These are phyloP conservation scores for Cercis canadensis DNA, from an alignment of 306 rosid genomes.

Conservation along the genomic window DNA sequence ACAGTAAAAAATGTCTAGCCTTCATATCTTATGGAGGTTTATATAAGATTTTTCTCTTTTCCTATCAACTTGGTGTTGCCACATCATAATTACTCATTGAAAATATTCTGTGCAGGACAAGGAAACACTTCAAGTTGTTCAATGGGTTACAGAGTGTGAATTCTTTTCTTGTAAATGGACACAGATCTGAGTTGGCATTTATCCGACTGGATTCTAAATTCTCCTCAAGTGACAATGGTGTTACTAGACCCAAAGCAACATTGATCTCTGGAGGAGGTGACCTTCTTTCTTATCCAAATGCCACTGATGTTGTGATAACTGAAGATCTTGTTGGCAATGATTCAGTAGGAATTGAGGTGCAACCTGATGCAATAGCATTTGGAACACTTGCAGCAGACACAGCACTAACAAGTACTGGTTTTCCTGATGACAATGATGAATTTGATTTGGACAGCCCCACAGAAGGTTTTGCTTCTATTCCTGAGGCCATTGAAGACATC, in stretches of 20 bases:
- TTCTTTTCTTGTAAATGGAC: constrained; percentile 31
- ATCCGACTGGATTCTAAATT: constrained; percentile 48
- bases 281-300: constrained; percentile 54
- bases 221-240: constrained; percentile 40
- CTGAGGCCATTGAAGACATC: constrained; percentile 87
- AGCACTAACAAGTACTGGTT: constrained; percentile 39
- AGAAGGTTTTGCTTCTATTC: constrained; percentile 74
- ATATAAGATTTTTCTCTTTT: background rate
- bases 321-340: constrained; percentile 31
- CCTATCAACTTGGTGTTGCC: constrained; percentile 4
- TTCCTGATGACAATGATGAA: constrained; percentile 53
- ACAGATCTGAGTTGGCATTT: constrained; percentile 41
- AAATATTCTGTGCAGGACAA: constrained; percentile 47
- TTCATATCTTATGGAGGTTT: background rate
- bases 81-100: background rate
- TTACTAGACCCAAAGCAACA: constrained; percentile 52
- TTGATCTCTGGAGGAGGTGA: constrained; percentile 60
- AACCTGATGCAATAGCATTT: constrained; percentile 45
- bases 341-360: constrained; percentile 47
- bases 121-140: constrained; percentile 53
- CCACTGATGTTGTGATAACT: constrained; percentile 31
- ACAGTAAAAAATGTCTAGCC: background rate
- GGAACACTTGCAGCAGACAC: constrained; percentile 47
- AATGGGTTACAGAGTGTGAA: constrained; percentile 41
- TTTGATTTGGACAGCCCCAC: constrained; percentile 75